Evolutionary conservation across 1,284 basidiomycete species (phyloP).

Genomic region (Sporisorium reilianum): DNA sequence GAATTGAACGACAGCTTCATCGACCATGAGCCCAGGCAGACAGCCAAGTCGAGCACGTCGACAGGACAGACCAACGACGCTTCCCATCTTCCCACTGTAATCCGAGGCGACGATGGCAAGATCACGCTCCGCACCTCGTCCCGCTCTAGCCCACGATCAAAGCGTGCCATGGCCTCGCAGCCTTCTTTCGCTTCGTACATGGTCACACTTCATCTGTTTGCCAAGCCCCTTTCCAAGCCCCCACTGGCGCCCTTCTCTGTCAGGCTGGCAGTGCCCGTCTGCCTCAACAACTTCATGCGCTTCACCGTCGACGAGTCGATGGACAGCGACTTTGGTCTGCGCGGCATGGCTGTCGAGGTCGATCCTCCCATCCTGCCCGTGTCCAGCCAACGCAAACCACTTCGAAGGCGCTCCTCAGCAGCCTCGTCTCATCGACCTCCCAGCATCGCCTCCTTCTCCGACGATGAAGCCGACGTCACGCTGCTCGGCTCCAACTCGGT

Average conservation of each 20-base stretch:
- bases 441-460: conserved; percentile 15
- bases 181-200: conserved; percentile 16
- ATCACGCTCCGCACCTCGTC: conserved; percentile 6
- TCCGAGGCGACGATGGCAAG: conserved; percentile 9
- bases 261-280: conserved; percentile 29
- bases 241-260: conserved; percentile 26
- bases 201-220: conserved; percentile 29
- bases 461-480: conserved; percentile 38
- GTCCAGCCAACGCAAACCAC: conserved; percentile 6
- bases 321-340: conserved; percentile 7
- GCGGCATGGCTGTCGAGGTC: conserved; percentile 40
- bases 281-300: conserved; percentile 44
- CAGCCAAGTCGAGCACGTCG: neutral
- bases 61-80: neutral
- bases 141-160: conserved; percentile 21
- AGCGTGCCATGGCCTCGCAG: neutral
- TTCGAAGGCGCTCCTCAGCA: conserved; percentile 4
- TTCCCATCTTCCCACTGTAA: conserved; percentile 15
- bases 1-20: conserved; percentile 36
- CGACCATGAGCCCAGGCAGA: conserved; percentile 6
- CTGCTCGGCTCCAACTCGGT: conserved; percentile 16
- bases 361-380: conserved; percentile 38
- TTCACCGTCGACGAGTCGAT: conserved; percentile 45
- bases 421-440: conserved; percentile 12
- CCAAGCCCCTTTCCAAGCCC: conserved; percentile 13